Evolutionary conservation across 371 early-diverging fungal species (phyloP).

Genomic region (Mortierella sp.): DNA sequence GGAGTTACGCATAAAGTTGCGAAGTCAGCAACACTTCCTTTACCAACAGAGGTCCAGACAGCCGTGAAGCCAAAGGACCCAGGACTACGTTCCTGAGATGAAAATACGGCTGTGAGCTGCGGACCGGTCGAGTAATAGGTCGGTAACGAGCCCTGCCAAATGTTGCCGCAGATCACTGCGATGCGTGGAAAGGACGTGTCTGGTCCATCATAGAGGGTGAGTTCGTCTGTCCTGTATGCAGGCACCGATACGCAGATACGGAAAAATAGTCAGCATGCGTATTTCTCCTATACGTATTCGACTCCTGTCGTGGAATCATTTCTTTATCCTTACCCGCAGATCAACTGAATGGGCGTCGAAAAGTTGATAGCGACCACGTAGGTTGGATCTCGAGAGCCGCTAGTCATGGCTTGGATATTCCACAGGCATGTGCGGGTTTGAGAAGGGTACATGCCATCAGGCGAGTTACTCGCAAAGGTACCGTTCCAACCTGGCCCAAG

Average conservation of each 20-base stretch:
- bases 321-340: slow-evolving; percentile 42
- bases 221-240: slow-evolving; percentile 37
- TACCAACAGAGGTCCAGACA: slow-evolving; percentile 37
- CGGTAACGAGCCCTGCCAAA: slow-evolving; percentile 12
- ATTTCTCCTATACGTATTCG: no score
- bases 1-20: not conserved
- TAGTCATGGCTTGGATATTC: slow-evolving; percentile 25
- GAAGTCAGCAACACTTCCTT: not conserved
- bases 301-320: no score
- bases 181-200: slow-evolving; percentile 27
- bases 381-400: slow-evolving; percentile 4
- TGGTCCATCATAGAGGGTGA: slow-evolving; percentile 51
- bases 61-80: slow-evolving; percentile 48
- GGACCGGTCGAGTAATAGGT: slow-evolving; percentile 48
- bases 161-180: slow-evolving; percentile 44
- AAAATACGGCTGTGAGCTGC: slow-evolving; percentile 40
- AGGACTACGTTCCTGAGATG: slow-evolving; percentile 26
- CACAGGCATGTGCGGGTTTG: slow-evolving; percentile 27
- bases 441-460: slow-evolving; percentile 35
- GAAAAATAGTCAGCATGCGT: no score
- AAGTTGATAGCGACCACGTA: slow-evolving; percentile 43
- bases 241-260: not conserved
- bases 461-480: slow-evolving; percentile 42
- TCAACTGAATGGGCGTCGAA: slow-evolving; percentile 31
- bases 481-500: slow-evolving; percentile 44